Evolutionary conservation across 805 yeast species (phyloP).

Genomic region (Candida golubevii): DNA sequence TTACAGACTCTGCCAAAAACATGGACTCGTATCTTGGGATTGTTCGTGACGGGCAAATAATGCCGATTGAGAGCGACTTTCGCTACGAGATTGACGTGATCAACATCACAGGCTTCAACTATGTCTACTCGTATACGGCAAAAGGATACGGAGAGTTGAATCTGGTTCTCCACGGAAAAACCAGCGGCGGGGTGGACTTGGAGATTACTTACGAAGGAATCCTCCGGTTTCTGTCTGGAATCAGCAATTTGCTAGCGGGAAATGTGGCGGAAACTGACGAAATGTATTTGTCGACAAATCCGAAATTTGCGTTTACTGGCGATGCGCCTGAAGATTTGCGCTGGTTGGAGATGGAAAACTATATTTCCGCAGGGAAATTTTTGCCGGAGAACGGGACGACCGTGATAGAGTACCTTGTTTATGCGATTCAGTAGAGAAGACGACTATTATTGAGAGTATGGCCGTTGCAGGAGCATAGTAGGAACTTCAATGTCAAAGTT

Average conservation of each 20-base stretch:
- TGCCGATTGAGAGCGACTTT: conserved; percentile 25
- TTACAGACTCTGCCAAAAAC: conserved; percentile 14
- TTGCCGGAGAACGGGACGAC: conserved; percentile 44
- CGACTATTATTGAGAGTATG: no score
- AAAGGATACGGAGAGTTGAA: conserved; percentile 33
- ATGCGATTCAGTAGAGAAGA: conserved; percentile 18
- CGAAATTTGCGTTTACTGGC: conserved; percentile 40
- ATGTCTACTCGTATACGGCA: conserved; percentile 32
- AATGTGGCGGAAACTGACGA: conserved; percentile 35
- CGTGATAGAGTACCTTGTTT: conserved; percentile 53
- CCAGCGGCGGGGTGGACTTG: conserved; percentile 40
- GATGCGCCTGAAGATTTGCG: conserved; percentile 38
- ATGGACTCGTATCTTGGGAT: conserved; percentile 20
- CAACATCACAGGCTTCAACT: conserved; percentile 43
- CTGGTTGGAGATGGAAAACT: conserved; percentile 49
- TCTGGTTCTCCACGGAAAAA: conserved; percentile 45
- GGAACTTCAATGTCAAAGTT: no score
- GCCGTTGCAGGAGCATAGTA: no score
- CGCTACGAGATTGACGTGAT: conserved; percentile 28
- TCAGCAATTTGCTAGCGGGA: conserved; percentile 33
- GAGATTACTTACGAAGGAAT: conserved; percentile 47
- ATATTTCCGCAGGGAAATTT: conserved; percentile 59
- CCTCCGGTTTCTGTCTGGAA: conserved; percentile 31
- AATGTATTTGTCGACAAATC: conserved; percentile 46
- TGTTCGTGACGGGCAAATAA: conserved; percentile 26